phyloP scores from a whole-genome alignment of 495 filamentous ascomycete species.

The Annulohypoxylon maeteangense region DNA sequence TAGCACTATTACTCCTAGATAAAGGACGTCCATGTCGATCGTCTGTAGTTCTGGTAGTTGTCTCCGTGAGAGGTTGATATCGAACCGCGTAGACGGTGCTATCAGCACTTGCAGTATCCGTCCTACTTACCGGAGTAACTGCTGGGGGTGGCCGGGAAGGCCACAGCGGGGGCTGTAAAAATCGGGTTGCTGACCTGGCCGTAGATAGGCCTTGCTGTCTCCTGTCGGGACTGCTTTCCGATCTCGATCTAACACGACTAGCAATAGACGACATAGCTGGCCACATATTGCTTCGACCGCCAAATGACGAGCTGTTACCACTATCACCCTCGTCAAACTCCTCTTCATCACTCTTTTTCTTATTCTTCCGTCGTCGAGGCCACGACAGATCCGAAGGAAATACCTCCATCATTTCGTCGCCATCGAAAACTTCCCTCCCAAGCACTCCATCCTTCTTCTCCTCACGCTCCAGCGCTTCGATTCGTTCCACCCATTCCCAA shows the following conservation, averaged over 20 bases:
- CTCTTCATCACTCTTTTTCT: conserved; percentile 45
- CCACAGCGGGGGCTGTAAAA: conserved; percentile 59
- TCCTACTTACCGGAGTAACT: conserved; percentile 77
- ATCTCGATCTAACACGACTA: conserved; percentile 53
- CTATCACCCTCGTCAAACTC: conserved; percentile 39
- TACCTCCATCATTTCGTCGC: conserved; percentile 92
- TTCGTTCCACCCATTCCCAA: conserved; percentile 99
- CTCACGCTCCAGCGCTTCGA: conserved; percentile 93
- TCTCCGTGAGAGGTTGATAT: conserved; percentile 79
- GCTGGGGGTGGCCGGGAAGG: conserved; percentile 72
- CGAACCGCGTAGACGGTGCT: conserved; percentile 88
- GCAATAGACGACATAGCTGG: conserved; percentile 58
- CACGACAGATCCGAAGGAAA: conserved; percentile 61
- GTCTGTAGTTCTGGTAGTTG: conserved; percentile 62
- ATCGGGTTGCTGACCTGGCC: conserved; percentile 46
- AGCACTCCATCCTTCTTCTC: conserved; percentile 96
- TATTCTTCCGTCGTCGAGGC: conserved; percentile 50
- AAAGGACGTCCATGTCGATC: conserved; percentile 48
- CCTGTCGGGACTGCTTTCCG: conserved; percentile 39
- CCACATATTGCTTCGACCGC: conserved; percentile 55
- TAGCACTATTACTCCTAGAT: conserved; percentile 49
- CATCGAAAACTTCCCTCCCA: conserved; percentile 93
- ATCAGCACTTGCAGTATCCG: conserved; percentile 73
- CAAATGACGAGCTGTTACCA: conserved; percentile 32
- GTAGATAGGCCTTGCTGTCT: conserved; percentile 36